These are phyloP conservation scores for Coemansia sp. DNA, from an alignment of 192 early-diverging fungal genomes.

Conservation along the genomic window DNA sequence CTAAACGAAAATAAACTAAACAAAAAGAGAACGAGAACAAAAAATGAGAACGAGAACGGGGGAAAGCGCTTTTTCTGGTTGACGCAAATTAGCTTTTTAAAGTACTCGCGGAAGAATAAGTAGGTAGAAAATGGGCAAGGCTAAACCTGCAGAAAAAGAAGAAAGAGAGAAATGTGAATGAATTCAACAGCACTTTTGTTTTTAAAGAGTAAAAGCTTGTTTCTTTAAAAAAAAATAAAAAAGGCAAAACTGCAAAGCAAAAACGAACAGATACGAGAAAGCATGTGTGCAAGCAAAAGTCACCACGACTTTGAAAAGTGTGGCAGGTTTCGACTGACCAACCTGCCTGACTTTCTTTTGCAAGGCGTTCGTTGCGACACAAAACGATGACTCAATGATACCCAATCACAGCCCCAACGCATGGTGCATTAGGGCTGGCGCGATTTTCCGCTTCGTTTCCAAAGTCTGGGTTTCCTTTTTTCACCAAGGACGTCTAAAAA, in stretches of 20 bases:
- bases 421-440: neutral
- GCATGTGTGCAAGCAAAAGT: too few species aligned
- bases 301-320: neutral
- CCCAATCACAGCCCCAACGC: constrained; percentile 7
- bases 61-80: too few species aligned
- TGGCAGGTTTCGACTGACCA: neutral
- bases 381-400: neutral
- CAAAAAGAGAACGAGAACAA: constrained; percentile 1
- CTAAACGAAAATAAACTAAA: neutral
- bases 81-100: too few species aligned
- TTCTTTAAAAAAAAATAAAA: neutral
- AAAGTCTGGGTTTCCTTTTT: neutral
- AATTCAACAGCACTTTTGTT: neutral
- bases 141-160: neutral
- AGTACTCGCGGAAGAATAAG: too few species aligned
- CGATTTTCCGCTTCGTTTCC: neutral
- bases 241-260: neutral
- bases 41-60: neutral
- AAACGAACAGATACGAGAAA: neutral
- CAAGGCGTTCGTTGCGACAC: neutral
- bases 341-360: neutral
- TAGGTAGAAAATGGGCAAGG: too few species aligned
- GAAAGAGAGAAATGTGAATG: neutral
- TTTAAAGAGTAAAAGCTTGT: neutral
- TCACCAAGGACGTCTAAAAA: neutral